Base-by-base conservation (phyloP, 106 monocot genomes). In the Allium cepa region DNA sequence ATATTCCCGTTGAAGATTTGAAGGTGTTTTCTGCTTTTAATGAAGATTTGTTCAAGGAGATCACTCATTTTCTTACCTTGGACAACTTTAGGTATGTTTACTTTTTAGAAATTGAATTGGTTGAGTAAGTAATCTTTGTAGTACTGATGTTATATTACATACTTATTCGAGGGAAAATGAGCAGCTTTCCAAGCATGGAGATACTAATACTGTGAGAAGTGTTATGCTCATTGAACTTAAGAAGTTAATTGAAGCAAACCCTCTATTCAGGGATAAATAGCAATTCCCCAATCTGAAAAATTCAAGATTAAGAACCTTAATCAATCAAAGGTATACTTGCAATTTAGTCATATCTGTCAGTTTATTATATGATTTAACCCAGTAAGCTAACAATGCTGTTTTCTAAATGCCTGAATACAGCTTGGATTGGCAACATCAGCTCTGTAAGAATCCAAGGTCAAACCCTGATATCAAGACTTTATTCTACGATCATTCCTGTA, bases 371-470 rank as follows among this genome's bases (percentile, higher is more conserved):
- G n/a, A n/a, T n/a, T n/a, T n/a, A n/a, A n/a, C n/a, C n/a, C n/a
- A n/a, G n/a, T n/a, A n/a, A n/a, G n/a, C n/a, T n/a, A 50, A 50
- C 46, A 17, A 12, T 1, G n/a, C 26, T 16, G 63, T 63, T 50
- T 66, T 36, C 47, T 66, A 50, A 61, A 61, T 6, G 16, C 51
- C 10, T 66, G 5, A 26, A 53, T 48, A 50, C 77, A 86, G 86
- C 68, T 79, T 86, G 73, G 79, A 82, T 74, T 83, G 85, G 82
- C 90, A 90, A 62, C 85, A 90, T 75, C 77, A 80, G 62, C 82
- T 82, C 10, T 90, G 85, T 66, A 82, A 85, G 75, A 90, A 90
- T 73, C 82, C n/a, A n/a, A n/a, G n/a, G n/a, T n/a, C n/a, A n/a
- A n/a, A n/a, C n/a, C n/a, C n/a, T n/a, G n/a, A n/a, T n/a, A n/a